Evolutionary conservation across 257 asterid species (phyloP).

Genomic region (Solanum clarkiae): DNA sequence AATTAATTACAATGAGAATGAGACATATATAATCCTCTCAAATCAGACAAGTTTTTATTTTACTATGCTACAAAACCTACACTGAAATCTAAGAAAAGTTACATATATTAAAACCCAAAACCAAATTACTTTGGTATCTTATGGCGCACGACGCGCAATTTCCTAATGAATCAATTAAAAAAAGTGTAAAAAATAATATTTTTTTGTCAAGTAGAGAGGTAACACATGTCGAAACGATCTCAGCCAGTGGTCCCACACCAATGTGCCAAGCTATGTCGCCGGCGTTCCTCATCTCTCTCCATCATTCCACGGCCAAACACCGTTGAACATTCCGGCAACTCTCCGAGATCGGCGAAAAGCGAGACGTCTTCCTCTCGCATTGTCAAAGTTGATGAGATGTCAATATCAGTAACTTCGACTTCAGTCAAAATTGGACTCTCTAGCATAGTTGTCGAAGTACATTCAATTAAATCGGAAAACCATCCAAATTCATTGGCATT

Average conservation of each 20-base stretch:
- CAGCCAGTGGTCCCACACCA: slow-evolving; percentile 37
- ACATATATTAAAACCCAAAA: slow-evolving; percentile 8
- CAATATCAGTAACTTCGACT: slow-evolving; percentile 27
- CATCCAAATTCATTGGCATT: slow-evolving; percentile 39
- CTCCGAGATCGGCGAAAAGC: slow-evolving; percentile 79
- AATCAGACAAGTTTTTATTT: slow-evolving; percentile 19
- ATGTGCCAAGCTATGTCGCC: slow-evolving; percentile 32
- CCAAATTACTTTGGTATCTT: slow-evolving; percentile 16
- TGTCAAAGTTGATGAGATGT: slow-evolving; percentile 46
- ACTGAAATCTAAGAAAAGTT: slow-evolving; percentile 16
- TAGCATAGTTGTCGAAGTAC: slow-evolving; percentile 25
- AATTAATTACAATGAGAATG: slow-evolving; percentile 46
- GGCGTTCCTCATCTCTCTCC: slow-evolving; percentile 39
- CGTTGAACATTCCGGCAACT: slow-evolving; percentile 80
- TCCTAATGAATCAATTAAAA: not conserved
- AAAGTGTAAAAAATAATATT: not conserved
- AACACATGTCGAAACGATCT: not conserved
- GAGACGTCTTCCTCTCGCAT: slow-evolving; percentile 76
- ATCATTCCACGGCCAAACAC: slow-evolving; percentile 65
- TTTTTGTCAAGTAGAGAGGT: not conserved
- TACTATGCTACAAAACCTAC: slow-evolving; percentile 27
- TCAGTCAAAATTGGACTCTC: slow-evolving; percentile 43
- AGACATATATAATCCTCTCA: slow-evolving; percentile 32
- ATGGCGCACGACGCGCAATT: slow-evolving; percentile 20
- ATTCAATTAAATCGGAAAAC: slow-evolving; percentile 52